A percentile compares a stretch with the other conserved stretches of the same genome.
Evolutionary conservation across 495 filamentous ascomycete species (phyloP).

Genomic region (Aspergillus heteromorphus): DNA sequence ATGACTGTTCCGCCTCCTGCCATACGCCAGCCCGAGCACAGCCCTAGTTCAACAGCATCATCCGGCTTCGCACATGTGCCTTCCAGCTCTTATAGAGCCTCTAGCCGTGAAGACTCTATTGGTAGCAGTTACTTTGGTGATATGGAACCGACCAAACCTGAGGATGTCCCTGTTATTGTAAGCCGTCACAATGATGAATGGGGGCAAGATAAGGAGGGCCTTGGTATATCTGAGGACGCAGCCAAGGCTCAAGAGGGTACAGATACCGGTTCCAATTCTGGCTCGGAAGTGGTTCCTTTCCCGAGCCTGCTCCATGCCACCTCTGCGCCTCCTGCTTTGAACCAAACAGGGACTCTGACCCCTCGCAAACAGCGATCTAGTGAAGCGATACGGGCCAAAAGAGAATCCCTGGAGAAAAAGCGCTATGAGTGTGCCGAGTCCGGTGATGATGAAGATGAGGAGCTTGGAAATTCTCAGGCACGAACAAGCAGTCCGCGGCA

Average conservation of each 20-base stretch:
- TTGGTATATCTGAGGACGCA: slow-evolving; percentile 61
- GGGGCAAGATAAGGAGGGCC: slow-evolving; percentile 56
- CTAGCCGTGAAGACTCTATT: slow-evolving; percentile 79
- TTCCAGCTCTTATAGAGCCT: slow-evolving; percentile 68
- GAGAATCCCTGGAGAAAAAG: slow-evolving; percentile 69
- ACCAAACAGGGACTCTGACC: slow-evolving; percentile 37
- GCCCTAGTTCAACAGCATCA: slow-evolving; percentile 74
- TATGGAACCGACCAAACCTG: slow-evolving; percentile 69
- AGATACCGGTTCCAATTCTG: slow-evolving; percentile 25
- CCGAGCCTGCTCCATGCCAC: slow-evolving; percentile 56
- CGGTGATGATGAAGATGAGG: slow-evolving; percentile 90
- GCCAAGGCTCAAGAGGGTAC: slow-evolving; percentile 16
- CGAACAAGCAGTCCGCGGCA: slow-evolving; percentile 54
- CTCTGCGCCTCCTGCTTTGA: slow-evolving; percentile 64
- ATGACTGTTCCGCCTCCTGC: slow-evolving; percentile 51
- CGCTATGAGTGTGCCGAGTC: slow-evolving; percentile 76
- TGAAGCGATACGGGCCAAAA: slow-evolving; percentile 71
- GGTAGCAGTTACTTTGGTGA: slow-evolving; percentile 83
- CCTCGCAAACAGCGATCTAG: slow-evolving; percentile 66
- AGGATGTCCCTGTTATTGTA: slow-evolving; percentile 72
- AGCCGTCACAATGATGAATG: slow-evolving; percentile 69
- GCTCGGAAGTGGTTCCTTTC: slow-evolving; percentile 27
- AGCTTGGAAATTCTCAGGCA: slow-evolving; percentile 59
- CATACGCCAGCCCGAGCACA: slow-evolving; percentile 70
- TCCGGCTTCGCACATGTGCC: slow-evolving; percentile 67